phyloP scores from a whole-genome alignment of 495 filamentous ascomycete species.

The Aspergillus nanangensis region DNA sequence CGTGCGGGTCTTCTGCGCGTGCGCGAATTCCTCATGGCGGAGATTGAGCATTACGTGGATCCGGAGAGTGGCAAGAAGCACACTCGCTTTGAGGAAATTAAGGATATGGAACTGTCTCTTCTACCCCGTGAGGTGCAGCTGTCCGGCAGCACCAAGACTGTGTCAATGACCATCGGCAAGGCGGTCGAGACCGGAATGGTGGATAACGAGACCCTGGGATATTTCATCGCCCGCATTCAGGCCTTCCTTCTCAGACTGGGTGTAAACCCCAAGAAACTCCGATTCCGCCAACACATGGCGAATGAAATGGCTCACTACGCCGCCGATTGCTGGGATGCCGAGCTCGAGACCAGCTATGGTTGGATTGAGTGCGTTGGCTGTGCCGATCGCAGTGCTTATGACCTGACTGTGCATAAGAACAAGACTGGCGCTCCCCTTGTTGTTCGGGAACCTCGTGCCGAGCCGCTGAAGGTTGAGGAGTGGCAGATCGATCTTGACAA shows the following conservation, averaged over 20 bases:
- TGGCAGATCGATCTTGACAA: slow-evolving; percentile 75
- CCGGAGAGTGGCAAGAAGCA: slow-evolving; percentile 69
- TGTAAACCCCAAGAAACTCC: slow-evolving; percentile 64
- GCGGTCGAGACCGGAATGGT: slow-evolving; percentile 65
- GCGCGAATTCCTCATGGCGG: slow-evolving; percentile 70
- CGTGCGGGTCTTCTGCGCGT: slow-evolving; percentile 63
- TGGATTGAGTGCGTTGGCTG: slow-evolving; percentile 88
- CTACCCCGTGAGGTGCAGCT: slow-evolving; percentile 70
- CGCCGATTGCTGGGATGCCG: slow-evolving; percentile 80
- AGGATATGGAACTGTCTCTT: slow-evolving; percentile 58
- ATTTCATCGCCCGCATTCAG: slow-evolving; percentile 77
- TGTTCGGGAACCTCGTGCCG: slow-evolving; percentile 61
- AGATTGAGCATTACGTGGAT: slow-evolving; percentile 72
- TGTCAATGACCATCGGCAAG: slow-evolving; percentile 60
- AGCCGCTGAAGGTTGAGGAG: slow-evolving; percentile 66
- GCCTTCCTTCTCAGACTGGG: slow-evolving; percentile 69
- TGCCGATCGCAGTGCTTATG: slow-evolving; percentile 77
- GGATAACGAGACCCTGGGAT: slow-evolving; percentile 84
- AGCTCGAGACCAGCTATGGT: slow-evolving; percentile 71
- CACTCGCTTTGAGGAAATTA: slow-evolving; percentile 57
- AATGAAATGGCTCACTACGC: slow-evolving; percentile 86
- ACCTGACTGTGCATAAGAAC: slow-evolving; percentile 73
- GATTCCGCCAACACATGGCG: slow-evolving; percentile 82
- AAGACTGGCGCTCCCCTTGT: slow-evolving; percentile 73
- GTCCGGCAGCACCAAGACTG: slow-evolving; percentile 58